A percentile compares a stretch with the other conserved stretches of the same genome.
Conservation (phyloP, 371 early-diverging fungal genomes). For the Chytridiales sp. region DNA sequence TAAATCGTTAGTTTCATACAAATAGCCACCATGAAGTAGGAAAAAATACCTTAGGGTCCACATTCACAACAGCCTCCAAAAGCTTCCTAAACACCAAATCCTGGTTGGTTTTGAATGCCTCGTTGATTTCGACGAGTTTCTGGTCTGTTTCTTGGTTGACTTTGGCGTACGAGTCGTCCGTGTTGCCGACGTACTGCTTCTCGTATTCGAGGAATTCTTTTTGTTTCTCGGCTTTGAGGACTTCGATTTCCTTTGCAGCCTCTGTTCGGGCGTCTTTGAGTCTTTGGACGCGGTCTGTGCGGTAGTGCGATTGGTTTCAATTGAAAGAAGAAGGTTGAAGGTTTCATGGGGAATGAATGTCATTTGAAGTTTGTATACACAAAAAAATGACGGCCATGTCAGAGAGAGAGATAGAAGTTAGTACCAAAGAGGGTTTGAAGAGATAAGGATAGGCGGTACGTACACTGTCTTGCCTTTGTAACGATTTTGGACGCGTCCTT, state of each 20-base stretch:
- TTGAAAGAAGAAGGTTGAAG: background rate
- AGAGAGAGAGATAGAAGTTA: too few species aligned
- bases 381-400: too few species aligned
- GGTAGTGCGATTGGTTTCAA: slow-evolving; percentile 1
- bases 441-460: slow-evolving; percentile 24
- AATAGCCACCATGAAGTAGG: background rate
- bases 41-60: slow-evolving; percentile 60
- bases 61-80: slow-evolving; percentile 69
- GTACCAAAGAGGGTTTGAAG: too few species aligned
- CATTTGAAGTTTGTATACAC: too few species aligned
- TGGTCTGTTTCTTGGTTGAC: slow-evolving; percentile 79
- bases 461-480: slow-evolving; percentile 90
- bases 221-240: slow-evolving; percentile 80
- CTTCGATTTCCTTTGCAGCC: slow-evolving; percentile 89
- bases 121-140: slow-evolving; percentile 69
- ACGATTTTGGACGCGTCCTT: slow-evolving; percentile 83
- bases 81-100: slow-evolving; percentile 69
- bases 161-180: slow-evolving; percentile 64
- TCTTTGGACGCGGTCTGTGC: slow-evolving; percentile 83
- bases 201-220: slow-evolving; percentile 80
- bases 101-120: slow-evolving; percentile 66
- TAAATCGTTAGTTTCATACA: background rate
- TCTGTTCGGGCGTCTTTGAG: slow-evolving; percentile 93
- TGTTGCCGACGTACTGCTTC: slow-evolving; percentile 75
- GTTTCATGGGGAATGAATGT: too few species aligned